Base-by-base conservation (phyloP, 2,329 filamentous ascomycete genomes). In the Aspergillus hiratsukae region DNA sequence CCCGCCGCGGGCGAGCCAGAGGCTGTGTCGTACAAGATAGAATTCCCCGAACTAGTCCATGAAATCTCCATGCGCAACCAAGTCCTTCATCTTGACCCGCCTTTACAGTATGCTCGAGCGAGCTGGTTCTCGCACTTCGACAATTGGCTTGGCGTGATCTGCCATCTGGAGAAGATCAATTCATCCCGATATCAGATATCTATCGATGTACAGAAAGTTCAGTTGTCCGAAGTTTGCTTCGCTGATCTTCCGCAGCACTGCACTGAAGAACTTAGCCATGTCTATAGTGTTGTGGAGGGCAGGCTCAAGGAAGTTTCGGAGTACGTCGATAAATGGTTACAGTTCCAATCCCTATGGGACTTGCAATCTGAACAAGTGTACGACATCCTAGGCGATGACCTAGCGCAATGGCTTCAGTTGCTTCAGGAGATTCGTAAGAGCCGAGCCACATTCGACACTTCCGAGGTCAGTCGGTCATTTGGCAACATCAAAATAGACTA, bases 51-150 rank as follows among this genome's bases (percentile, higher is more conserved):
- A 31, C 82, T 96, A 25, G 82, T 94, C 17, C 90, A 97, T 64
- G 94, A 99, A 71, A 88, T 99, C 54, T 94, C 91, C 5, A 99
- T 99, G 91, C 89, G 90, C 31, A 97, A 97, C 66, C 94, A 99
- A 73, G 89, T 97, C 63, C 96, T 99, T 64, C 96, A 96, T 69
- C 83, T 99, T 27, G 94, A 97, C 53, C 95, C 94, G 3, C 94
- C 94, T 4, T 80, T 97, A 52, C 91, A 96, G 70, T 94, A 87
- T 71, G 92, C 94, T 17, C 86, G 92, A 63, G 92, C 93, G 11
- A 93, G 88, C 69, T 99, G 95, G 94, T 90, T 96, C 69, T 81
- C 88, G 19, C 92, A 97, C 64, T 81, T 99, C 43, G 92, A 97
- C 66, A 85, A 91, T 35, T 99, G 94, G 94, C 83, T 99, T 37